Base-by-base conservation (phyloP, 257 asterid genomes). In the Dorcoceras hygrometricum region DNA sequence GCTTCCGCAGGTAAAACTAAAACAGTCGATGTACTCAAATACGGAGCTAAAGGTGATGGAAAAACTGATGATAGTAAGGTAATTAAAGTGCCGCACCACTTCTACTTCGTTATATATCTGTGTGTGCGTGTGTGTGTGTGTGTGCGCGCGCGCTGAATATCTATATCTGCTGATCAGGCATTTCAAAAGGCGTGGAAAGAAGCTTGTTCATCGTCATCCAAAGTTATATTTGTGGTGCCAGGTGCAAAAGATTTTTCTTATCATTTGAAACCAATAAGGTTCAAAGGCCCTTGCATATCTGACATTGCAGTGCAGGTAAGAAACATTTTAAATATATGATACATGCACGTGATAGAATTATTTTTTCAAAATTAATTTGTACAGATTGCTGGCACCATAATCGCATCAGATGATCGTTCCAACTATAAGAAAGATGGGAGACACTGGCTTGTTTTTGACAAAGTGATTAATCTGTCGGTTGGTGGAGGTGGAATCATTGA, bases 401-500 rank as follows among this genome's bases (percentile, higher is more conserved):
- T 62, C 53, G 98, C 98, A 24, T 80, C 95, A 0, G 71, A 59
- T 14, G 72, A 75, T 28, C 85, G 72, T 5, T 74, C 86, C 0
- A 86, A 80, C 67, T 91, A 79, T 74, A 53, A 23, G 20, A 63
- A 74, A 7, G 94, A 82, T 75, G 36, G 8, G 50, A 80, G 80
- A 6, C 94, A 82, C 26, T 91, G 98, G 98, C 69, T 91, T 56
- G 0, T 68, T 0, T 85, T 91, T 71, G 69, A 82, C 8, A 59
- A 59, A 1, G 80, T 91, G 12, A 12, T 79, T 23, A 79, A 80
- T 46, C 76, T 91, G 11, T 70, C 18, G 16, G 89, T 89, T 61
- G 77, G 72, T 51, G 97, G 97, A 23, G 95, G 88, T 27, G 98
- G 98, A 57, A 70, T 60, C 53, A 56, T 91, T 3, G 78, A 89